A percentile compares a stretch with the other conserved stretches of the same genome.
Conservation (phyloP, 495 filamentous ascomycete genomes). For the Xylona heveae region DNA sequence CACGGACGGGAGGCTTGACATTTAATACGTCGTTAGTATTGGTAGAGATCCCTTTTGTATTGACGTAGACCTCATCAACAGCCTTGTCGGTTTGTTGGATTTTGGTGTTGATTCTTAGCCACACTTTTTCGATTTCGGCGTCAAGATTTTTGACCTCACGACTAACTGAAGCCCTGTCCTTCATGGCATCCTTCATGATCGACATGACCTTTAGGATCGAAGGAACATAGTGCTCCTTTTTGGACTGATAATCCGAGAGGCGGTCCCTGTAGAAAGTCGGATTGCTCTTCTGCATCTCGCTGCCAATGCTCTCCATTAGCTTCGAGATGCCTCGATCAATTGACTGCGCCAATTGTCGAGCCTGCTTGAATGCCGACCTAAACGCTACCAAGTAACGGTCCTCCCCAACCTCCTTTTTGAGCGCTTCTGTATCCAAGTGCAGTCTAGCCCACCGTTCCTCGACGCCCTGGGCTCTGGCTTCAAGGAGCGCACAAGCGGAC, state of each 20-base stretch:
- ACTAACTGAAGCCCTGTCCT: conserved; percentile 79
- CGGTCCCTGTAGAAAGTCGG: conserved; percentile 46
- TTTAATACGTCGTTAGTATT: conserved; percentile 78
- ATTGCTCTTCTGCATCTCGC: conserved; percentile 46
- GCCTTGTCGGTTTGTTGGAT: conserved; percentile 54
- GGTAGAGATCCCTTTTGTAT: conserved; percentile 31
- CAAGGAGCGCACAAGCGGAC: conserved; percentile 73
- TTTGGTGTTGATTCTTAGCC: conserved; percentile 50
- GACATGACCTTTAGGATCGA: conserved; percentile 75
- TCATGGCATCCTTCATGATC: conserved; percentile 84
- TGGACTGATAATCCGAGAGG: conserved; percentile 84
- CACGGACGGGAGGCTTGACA: conserved; percentile 76
- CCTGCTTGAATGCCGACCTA: conserved; percentile 76
- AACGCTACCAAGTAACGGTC: conserved; percentile 93
- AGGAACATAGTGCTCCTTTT: conserved; percentile 86
- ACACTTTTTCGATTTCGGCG: conserved; percentile 57
- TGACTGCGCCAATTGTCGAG: conserved; percentile 84
- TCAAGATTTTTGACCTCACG: conserved; percentile 78
- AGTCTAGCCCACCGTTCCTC: conserved; percentile 67
- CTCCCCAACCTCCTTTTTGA: conserved; percentile 76
- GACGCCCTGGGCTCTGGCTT: conserved; percentile 41
- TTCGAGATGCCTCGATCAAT: conserved; percentile 69
- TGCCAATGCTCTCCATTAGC: conserved; percentile 60
- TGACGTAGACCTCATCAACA: conserved; percentile 50
- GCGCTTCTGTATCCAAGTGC: conserved; percentile 65